These are phyloP conservation scores for Yamadazyma trypodendri DNA, from an alignment of 1,139 yeast species.

Conservation along the genomic window DNA sequence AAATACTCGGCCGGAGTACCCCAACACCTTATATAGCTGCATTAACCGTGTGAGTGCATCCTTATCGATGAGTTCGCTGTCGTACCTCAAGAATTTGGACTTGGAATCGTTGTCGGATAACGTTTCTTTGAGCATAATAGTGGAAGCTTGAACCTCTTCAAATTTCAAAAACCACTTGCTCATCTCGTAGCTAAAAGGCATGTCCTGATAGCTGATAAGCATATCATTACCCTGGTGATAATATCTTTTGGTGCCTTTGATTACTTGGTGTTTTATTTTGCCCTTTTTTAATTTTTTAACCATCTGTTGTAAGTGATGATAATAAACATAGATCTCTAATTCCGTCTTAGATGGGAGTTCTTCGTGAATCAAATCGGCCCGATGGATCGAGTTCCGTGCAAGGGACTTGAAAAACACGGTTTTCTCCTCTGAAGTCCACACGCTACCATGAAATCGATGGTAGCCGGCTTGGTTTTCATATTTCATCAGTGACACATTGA, in stretches of 20 bases:
- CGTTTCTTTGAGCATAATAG: slow-evolving; percentile 21
- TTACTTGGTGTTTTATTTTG: slow-evolving; percentile 2
- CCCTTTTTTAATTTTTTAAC: slow-evolving; percentile 20
- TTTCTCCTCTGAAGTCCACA: slow-evolving; percentile 25
- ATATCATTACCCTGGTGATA: slow-evolving; percentile 12
- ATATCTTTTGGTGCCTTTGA: slow-evolving; percentile 6
- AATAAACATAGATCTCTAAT: slow-evolving; percentile 48
- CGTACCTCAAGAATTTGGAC: not conserved
- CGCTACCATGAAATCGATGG: slow-evolving; percentile 14
- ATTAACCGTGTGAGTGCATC: not conserved
- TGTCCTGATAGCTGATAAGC: slow-evolving; percentile 34
- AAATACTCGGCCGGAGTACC: not conserved
- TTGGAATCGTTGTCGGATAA: slow-evolving; percentile 17
- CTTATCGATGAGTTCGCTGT: not conserved
- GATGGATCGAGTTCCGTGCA: slow-evolving; percentile 50
- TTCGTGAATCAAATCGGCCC: slow-evolving; percentile 38
- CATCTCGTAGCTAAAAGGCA: slow-evolving; percentile 58
- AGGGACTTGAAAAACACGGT: slow-evolving; percentile 27
- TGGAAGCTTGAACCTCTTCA: slow-evolving; percentile 46
- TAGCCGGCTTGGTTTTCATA: slow-evolving; percentile 7
- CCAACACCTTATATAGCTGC: not conserved
- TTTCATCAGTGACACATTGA: slow-evolving; percentile 1
- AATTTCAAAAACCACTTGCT: slow-evolving; percentile 42
- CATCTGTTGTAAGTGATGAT: slow-evolving; percentile 33
- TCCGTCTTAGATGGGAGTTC: slow-evolving; percentile 41